Evolutionary conservation across 75 land plant species (phyloP), one percentile per base, ranked within the genome.

Genomic region (Cryptomeria japonica): DNA sequence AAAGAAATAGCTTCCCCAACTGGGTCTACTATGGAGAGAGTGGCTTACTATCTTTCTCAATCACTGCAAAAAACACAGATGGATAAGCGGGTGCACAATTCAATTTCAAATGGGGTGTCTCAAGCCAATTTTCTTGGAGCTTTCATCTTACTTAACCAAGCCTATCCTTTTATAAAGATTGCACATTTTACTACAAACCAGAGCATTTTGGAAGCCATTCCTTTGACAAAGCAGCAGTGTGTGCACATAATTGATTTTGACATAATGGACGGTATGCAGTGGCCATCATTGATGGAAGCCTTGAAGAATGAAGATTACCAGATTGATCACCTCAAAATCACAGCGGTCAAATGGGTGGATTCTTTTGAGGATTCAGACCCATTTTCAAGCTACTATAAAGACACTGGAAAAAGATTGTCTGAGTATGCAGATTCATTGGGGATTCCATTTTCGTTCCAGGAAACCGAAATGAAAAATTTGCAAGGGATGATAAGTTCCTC

Each of bases 111-210:
- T 14, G 19, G 15, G 25, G 19, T 61, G 19, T 36, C 19, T 77
- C 38, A 12, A 11, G 36, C 36, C 7, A 4, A 77, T 37, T 37
- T 77, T 77, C 80, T 77, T 41, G 80, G 80, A 13, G 42, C 80
- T 2, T 77, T 77, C 1, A 12, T 15, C 1, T 37, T 77, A 37
- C 5, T 77, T 16, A 36, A 78, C 39, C 41, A 36, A 18, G 80
- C 22, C 15, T 78, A 78, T 78, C 96, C 94, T 0, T 95, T 90
- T 76, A 91, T 93, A 31, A 92, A 92, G 61, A 91, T 93, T 46
- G 92, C 93, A 1, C 94, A 95, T 86, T 95, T 93, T 88, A 91
- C 91, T 32, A 94, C 94, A 15, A 95, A 95, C 87, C 96, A 95
- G 77, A 93, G 92, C 34, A 93, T 95, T 32, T 80, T 95, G 32